Base-by-base conservation (phyloP, 1,284 basidiomycete genomes). In the Lignosus rhinocerotis region DNA sequence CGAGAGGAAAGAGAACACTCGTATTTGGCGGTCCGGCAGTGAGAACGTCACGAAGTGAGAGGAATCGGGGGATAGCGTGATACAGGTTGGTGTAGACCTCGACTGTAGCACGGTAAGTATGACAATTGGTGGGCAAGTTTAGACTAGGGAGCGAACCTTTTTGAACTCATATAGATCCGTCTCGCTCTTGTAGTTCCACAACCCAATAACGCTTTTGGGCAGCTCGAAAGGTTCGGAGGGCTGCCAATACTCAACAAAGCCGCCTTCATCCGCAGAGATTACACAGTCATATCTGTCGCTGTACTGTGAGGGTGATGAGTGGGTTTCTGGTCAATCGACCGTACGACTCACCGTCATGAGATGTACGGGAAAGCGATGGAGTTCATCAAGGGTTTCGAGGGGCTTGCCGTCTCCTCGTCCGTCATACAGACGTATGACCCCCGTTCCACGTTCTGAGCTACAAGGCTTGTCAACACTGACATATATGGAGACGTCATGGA, bases 81-180 rank as follows among this genome's bases (percentile, higher is more conserved):
- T 82, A 58, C 93, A 94, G 2, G 94, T 93, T 1, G 96, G 94
- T 11, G 86, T 88, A 3, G 93, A 92, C 79, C 94, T 96, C 41
- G 92, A 87, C 94, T 96, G 53, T 0, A 36, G 3, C 4, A n/a
- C 1, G 14, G 34, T 30, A 2, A 4, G 57, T 76, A 14, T 39
- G 5, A n/a, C n/a, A n/a, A n/a, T n/a, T n/a, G 11, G 17, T 45
- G 21, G 14, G 21, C 21, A 12, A 17, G 19, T 6, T 17, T 6
- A 12, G 1, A 8, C 12, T 6, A 14, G 10, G 14, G 12, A 10
- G 25, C 11, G 21, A 45, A 91, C 93, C 84, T 98, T 99, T 78
- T 98, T 98, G 77, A 99, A 99, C 65, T 98, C 96, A 73, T 98
- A 99, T 33, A 99, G 75, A 69, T 98, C 95, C 0, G 97, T 99